Conservation (phyloP, 2,329 filamentous ascomycete species). For the Fusarium brevicatenulatum region DNA sequence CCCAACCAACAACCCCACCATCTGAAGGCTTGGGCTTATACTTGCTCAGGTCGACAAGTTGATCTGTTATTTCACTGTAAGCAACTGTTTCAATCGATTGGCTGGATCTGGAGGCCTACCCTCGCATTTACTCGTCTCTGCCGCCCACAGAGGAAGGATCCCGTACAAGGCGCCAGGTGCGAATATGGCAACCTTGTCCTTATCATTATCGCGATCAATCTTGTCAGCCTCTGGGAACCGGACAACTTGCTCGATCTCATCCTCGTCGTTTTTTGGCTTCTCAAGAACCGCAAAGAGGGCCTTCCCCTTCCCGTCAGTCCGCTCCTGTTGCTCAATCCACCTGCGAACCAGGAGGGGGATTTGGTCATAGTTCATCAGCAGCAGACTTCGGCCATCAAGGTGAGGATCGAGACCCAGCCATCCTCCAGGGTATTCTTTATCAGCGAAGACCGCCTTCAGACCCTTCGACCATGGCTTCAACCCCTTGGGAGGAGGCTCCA, state of each 20-base stretch:
- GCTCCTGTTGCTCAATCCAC: slow-evolving; percentile 60
- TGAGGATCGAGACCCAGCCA: slow-evolving; percentile 65
- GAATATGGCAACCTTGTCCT: slow-evolving; percentile 58
- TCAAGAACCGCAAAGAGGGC: slow-evolving; percentile 56
- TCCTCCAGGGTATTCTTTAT: slow-evolving; percentile 59
- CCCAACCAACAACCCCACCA: slow-evolving; percentile 46
- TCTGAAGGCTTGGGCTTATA: slow-evolving; percentile 43
- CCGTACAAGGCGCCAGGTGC: slow-evolving; percentile 63
- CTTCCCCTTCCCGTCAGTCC: slow-evolving; percentile 47
- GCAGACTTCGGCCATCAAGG: slow-evolving; percentile 58
- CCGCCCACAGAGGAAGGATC: slow-evolving; percentile 61
- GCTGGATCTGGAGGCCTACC: slow-evolving; percentile 45
- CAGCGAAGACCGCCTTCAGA: slow-evolving; percentile 54
- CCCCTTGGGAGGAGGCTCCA: slow-evolving; percentile 50
- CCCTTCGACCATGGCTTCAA: slow-evolving; percentile 53
- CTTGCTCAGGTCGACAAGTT: slow-evolving; percentile 44
- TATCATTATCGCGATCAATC: slow-evolving; percentile 46
- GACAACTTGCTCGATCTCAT: slow-evolving; percentile 53
- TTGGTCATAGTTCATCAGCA: slow-evolving; percentile 58
- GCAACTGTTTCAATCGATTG: background rate
- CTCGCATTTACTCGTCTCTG: slow-evolving; percentile 55
- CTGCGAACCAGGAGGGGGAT: slow-evolving; percentile 56
- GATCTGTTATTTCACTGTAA: slow-evolving; percentile 31
- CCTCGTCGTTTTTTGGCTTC: slow-evolving; percentile 51
- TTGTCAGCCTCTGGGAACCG: slow-evolving; percentile 42